Evolutionary conservation across 2,329 filamentous ascomycete genomes (phyloP), one percentile per base, ranked within the genome.

Genomic region (Sclerotinia spermophila): DNA sequence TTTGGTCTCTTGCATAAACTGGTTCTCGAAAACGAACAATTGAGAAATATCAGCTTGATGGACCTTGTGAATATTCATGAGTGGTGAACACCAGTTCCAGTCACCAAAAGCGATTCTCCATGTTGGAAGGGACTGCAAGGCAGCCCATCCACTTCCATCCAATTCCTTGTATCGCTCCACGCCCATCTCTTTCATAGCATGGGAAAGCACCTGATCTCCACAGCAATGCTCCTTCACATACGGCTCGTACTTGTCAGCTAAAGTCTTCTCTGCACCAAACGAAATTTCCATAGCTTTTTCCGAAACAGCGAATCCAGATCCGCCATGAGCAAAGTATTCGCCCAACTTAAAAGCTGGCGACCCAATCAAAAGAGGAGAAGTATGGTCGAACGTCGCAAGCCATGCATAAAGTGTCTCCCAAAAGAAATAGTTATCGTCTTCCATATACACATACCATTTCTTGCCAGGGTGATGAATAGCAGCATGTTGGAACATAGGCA

Each of bases 401-500:
- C 84, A 87, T 51, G 82, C 78, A 44, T 84, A 79, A 35, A 88
- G 75, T 68, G 84, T 87, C 21, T 82, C 80, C 83, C 85, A 86
- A 55, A 86, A 79, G 17, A 88, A 81, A 74, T 88, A 88, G 13
- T 85, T 86, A 76, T 88, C 86, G 65, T 85, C 85, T 68, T 89
- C 86, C 72, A 88, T 82, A 73, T 86, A 88, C 21, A 89, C 77
- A 75, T 87, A 89, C 86, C 87, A 89, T 73, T 87, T 84, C 70
- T 83, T 83, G 70, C 82, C 76, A 15, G 86, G 86, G 13, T 83
- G 82, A 78, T 84, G 78, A 35, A 79, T 75, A 74, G 83, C 88
- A 0, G 84, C 78, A 79, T 86, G 86, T 78, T 87, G 83, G 19
- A 86, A 83, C 76, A 88, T 87, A 76, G 87, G 86, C 60, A 87